Evolutionary conservation across 345 rosid species (phyloP).

Genomic region (Populus euphratica): DNA sequence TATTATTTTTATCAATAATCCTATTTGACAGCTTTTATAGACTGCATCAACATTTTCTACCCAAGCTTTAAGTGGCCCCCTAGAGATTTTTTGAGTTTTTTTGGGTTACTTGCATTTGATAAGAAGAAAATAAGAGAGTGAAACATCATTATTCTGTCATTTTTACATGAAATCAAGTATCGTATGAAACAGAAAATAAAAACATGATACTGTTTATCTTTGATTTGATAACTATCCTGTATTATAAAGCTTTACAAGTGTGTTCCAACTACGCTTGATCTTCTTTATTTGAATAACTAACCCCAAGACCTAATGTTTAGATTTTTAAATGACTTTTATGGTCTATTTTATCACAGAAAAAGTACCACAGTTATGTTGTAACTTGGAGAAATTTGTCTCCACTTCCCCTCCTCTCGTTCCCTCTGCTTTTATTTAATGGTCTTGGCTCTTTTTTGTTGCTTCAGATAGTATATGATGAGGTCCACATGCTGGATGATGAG

Average conservation of each 20-base stretch:
- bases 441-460: conserved; percentile 3
- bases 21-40: background rate
- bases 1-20: background rate
- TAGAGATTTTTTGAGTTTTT: background rate
- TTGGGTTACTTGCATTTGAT: conserved; percentile 2
- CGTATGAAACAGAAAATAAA: background rate
- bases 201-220: background rate
- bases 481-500: conserved; percentile 83
- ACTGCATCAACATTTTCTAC: background rate
- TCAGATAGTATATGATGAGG: conserved; percentile 85
- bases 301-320: background rate
- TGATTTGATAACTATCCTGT: background rate
- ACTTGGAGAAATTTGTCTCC: background rate
- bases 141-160: background rate
- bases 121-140: background rate
- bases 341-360: background rate
- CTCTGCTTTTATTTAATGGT: background rate
- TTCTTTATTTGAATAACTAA: background rate
- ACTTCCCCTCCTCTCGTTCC: background rate
- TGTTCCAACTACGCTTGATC: background rate
- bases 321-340: background rate
- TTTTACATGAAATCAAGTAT: background rate
- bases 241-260: background rate
- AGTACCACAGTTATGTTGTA: background rate
- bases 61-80: background rate